Conservation (phyloP, 2,329 filamentous ascomycete genomes). For the Aspergillus alliaceus region DNA sequence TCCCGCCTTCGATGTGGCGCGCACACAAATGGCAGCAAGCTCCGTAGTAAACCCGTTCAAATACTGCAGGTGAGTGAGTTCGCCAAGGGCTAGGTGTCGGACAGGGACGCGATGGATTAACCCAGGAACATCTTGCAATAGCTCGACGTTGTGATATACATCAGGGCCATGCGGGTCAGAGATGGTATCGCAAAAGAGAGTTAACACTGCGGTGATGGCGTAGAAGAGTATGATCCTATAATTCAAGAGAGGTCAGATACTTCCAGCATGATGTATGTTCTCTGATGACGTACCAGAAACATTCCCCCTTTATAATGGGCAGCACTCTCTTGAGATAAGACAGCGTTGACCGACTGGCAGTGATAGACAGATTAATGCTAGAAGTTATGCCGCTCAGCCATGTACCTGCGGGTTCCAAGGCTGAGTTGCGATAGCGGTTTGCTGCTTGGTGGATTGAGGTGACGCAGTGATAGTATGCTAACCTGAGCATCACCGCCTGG, state of each 20-base stretch:
- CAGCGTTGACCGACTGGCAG: constrained; percentile 34
- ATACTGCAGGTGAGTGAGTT: not conserved
- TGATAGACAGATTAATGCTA: constrained; percentile 34
- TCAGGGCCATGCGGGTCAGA: constrained; percentile 39
- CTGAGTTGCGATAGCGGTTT: too few species aligned
- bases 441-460: constrained; percentile 51
- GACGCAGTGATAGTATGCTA: constrained; percentile 55
- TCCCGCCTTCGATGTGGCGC: not conserved
- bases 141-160: constrained; percentile 11
- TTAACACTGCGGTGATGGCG: constrained; percentile 50
- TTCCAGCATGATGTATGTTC: not conserved
- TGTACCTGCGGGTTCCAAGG: too few species aligned
- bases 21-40: not conserved
- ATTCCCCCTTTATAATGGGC: not conserved
- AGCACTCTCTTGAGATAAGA: not conserved
- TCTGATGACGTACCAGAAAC: constrained; percentile 4
- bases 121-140: not conserved
- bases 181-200: constrained; percentile 52
- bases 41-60: not conserved
- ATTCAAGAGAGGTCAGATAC: not conserved
- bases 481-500: constrained; percentile 43
- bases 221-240: constrained; percentile 53
- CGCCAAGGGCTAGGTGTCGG: constrained; percentile 1
- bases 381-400: not conserved
- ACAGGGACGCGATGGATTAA: constrained; percentile 1